Base-by-base conservation (phyloP, 169 alveolate genomes). In the Eimeria falciformis region DNA sequence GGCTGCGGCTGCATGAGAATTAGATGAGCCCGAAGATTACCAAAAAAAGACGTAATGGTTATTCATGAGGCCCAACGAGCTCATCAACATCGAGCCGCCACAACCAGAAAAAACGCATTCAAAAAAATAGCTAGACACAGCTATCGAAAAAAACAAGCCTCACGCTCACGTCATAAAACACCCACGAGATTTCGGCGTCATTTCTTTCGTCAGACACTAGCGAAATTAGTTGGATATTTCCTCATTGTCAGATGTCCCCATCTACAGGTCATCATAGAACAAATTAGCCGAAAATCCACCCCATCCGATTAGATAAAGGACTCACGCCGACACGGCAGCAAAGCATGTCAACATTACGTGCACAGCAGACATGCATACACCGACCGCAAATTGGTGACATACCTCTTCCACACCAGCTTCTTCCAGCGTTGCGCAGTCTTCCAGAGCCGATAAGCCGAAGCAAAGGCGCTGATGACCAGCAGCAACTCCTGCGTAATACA, bases 381-480 rank as follows among this genome's bases (percentile, higher is more conserved):
- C 27, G 0, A 37, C 14, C 37, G 37, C n/a, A 2, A 27, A 14
- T 21, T 21, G 18, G 29, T 17, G 47, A 23, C 91, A 1, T 21
- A 92, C 95, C 93, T 85, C 91, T 40, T 85, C 92, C 45, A 92
- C 77, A 25, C 90, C 89, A n/a, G 83, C 83, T 55, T 85, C 95
- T 33, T 7, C 91, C 47, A 92, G 85, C 21, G 95, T 92, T 56
- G 33, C 66, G 55, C 73, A 87, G 69, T 92, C 95, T 25, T 86
- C 91, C 17, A 92, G 58, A 23, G 89, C 89, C 12, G 81, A 83
- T 9, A 83, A 71, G 23, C 95, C 95, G 71, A 27, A 56, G 84
- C 56, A 62, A 55, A 92, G 95, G 7, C 95, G 81, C 91, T 86
- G 95, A 40, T 25, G 66, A 2, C 81, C 86, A 21, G 92, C 93